A percentile compares a stretch with the other conserved stretches of the same genome.
Evolutionary conservation across 768 basidiomycete genomes (phyloP).

Genomic region (Tricholoma terreum): DNA sequence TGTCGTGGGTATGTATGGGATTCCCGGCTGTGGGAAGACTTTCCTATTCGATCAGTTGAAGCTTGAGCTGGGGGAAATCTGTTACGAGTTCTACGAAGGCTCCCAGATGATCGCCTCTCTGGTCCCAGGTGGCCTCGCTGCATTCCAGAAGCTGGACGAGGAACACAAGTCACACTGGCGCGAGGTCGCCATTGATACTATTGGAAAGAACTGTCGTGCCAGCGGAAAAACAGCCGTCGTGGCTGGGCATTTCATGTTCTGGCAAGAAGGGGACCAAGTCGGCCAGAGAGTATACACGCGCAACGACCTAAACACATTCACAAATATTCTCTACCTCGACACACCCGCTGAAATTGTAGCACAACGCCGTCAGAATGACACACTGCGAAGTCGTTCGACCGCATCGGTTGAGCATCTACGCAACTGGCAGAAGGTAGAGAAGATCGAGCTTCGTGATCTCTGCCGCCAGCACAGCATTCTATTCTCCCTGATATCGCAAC

Average conservation of each 20-base stretch:
- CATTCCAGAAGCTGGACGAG: background rate
- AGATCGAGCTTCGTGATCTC: background rate
- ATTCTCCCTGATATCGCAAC: background rate
- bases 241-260: background rate
- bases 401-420: background rate
- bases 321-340: constrained; percentile 1
- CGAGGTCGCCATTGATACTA: background rate
- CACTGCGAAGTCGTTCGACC: background rate
- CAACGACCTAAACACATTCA: background rate
- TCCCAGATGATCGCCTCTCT: background rate
- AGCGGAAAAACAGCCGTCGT: background rate
- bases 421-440: constrained; percentile 1
- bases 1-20: background rate
- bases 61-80: background rate
- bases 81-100: background rate
- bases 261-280: background rate
- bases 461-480: constrained; percentile 1
- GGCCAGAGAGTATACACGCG: background rate
- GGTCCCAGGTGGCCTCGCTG: background rate
- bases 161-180: constrained; percentile 1
- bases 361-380: background rate
- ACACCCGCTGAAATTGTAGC: background rate
- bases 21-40: background rate
- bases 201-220: background rate
- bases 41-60: background rate